Evolutionary conservation across 2,329 filamentous ascomycete genomes (phyloP).

Genomic region (Colletotrichum viniferum): DNA sequence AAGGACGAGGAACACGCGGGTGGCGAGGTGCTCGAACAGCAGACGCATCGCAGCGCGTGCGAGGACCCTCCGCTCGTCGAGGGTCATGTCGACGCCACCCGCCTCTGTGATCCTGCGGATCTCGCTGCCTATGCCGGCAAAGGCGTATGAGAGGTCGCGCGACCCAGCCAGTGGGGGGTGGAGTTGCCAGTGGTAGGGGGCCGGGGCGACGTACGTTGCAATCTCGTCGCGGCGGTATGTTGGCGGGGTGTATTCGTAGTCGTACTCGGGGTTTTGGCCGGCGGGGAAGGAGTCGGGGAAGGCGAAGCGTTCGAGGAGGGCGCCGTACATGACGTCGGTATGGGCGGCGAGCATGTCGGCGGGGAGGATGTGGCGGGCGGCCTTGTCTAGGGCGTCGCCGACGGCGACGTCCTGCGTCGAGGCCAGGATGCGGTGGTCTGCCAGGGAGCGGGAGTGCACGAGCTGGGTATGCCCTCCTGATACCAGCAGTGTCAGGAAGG

Average conservation of each 20-base stretch:
- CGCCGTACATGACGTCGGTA: conserved; percentile 78
- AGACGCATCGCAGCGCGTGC: conserved; percentile 78
- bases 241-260: conserved; percentile 63
- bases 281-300: conserved; percentile 52
- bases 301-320: conserved; percentile 78
- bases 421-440: conserved; percentile 75
- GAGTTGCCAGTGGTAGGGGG: conserved; percentile 65
- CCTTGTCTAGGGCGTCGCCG: conserved; percentile 89
- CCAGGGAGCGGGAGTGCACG: conserved; percentile 72
- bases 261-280: conserved; percentile 27
- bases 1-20: conserved; percentile 74
- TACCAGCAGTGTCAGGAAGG: conserved; percentile 86
- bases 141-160: conserved; percentile 70
- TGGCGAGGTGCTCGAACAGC: conserved; percentile 86
- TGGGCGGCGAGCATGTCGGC: conserved; percentile 54
- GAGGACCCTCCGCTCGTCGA: conserved; percentile 69
- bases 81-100: conserved; percentile 44
- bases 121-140: conserved; percentile 72
- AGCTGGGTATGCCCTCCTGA: conserved; percentile 93
- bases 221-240: conserved; percentile 62
- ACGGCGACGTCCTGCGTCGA: conserved; percentile 81
- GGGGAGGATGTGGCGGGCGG: conserved; percentile 78
- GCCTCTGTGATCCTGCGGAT: conserved; percentile 60
- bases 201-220: conserved; percentile 40
- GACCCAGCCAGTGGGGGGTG: conserved; percentile 67